These are phyloP conservation scores for Leishmania gerbilli DNA, from an alignment of 208 protist genomes.

Conservation along the genomic window DNA sequence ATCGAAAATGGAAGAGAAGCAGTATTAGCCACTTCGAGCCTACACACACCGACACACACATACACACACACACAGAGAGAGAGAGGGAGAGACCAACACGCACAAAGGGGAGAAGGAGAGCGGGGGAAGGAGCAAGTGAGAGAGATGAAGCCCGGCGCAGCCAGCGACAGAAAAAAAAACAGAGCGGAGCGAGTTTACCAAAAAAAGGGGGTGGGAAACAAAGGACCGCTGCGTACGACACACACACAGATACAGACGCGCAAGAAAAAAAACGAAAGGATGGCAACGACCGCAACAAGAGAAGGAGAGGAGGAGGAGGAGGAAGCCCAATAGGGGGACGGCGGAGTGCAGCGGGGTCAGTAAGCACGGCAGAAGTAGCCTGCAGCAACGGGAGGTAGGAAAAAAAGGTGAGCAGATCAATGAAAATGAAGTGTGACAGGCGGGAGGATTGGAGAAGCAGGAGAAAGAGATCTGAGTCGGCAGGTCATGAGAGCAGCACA, in stretches of 20 bases:
- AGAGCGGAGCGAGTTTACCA: background rate
- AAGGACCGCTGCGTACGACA: background rate
- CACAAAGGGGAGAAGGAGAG: background rate
- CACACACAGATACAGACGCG: background rate
- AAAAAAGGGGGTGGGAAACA: background rate
- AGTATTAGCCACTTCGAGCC: background rate
- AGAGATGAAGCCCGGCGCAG: background rate
- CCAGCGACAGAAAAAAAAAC: background rate
- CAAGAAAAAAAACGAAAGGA: background rate
- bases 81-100: background rate
- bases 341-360: background rate
- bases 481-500: background rate
- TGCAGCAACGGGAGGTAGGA: background rate
- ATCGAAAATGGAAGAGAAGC: background rate
- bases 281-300: background rate
- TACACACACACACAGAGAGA: background rate
- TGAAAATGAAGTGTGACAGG: background rate
- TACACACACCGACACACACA: background rate
- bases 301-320: background rate
- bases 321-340: background rate
- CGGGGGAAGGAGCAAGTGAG: background rate
- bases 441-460: background rate
- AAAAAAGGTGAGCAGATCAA: background rate
- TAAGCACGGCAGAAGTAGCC: background rate
- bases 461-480: background rate